Evolutionary conservation across 2,329 filamentous ascomycete genomes (phyloP), one percentile per base, ranked within the genome.

Genomic region (Alternaria sp.): DNA sequence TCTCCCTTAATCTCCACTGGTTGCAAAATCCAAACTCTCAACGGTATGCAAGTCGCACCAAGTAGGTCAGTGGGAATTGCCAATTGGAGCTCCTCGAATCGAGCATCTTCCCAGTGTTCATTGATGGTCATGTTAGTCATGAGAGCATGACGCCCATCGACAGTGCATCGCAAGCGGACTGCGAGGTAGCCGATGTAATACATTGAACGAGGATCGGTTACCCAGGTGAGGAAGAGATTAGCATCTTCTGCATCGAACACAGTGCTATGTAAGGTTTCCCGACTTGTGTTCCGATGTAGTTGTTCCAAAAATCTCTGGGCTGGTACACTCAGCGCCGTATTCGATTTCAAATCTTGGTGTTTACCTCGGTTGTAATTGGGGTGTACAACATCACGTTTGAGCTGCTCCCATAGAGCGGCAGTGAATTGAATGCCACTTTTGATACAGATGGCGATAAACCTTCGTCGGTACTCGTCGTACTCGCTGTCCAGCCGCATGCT

Each of bases 141-240:
- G 17, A 65, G 54, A 1, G 57, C 60, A 3, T 37, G 31, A 13
- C 40, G 24, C 1, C 48, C 46, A 33, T 53, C 41, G 3, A 50
- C 23, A 1, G 54, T 51, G 39, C 57, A 60, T 42, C 51, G 31
- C 13, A 67, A 14, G 11, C 40, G 51, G 23, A 36, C 29, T 3
- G 52, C 41, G 3, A 24, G 28, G 14, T 33, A n/a, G 14, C 54
- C 17, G 28, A 65, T 63, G 41, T 65, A 67, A 26, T 61, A 65
- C 51, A 58, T 56, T 0, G 59, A 67, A 13, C 64, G 60, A 26
- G 62, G 60, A 31, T 67, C 64, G 0, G 64, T 63, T 11, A 67
- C 44, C 64, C 64, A 67, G 0, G 57, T 67, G 10, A 67, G 23
- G 40, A 67, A 67, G 17, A 65, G 36, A 1, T 54, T 51, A 2